phyloP scores from a whole-genome alignment of 208 protist genomes.

The Acanthamoeba healyi region DNA sequence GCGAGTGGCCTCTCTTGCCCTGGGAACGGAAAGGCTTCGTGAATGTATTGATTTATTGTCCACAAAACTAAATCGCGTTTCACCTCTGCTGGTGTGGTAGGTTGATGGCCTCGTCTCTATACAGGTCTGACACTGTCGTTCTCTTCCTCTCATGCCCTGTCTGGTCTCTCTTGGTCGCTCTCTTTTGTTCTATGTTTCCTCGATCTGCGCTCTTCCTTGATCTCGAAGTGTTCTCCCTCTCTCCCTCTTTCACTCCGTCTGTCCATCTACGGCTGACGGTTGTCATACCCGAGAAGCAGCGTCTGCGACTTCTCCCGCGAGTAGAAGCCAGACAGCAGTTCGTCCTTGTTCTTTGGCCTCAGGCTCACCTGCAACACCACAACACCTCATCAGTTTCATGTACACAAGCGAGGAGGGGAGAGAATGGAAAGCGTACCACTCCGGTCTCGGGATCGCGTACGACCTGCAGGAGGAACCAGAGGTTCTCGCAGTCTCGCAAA shows the following conservation, averaged over 20 bases:
- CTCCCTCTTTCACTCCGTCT: neutral
- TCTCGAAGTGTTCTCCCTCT: neutral
- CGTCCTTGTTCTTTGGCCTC: constrained; percentile 68
- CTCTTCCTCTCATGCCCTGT: neutral
- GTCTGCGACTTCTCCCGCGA: constrained; percentile 41
- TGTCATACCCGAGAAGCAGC: constrained; percentile 52
- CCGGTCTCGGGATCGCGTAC: constrained; percentile 62
- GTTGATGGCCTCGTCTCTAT: neutral
- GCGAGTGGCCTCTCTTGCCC: too few species aligned
- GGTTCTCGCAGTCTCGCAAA: constrained; percentile 62
- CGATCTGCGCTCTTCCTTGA: neutral
- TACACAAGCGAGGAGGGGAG: neutral
- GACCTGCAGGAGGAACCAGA: constrained; percentile 57
- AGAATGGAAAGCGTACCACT: neutral
- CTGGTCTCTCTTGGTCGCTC: neutral
- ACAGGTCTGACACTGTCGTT: neutral
- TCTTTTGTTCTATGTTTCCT: neutral
- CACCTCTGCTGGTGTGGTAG: too few species aligned
- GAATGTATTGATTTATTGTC: too few species aligned
- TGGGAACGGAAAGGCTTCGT: too few species aligned
- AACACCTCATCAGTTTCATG: neutral
- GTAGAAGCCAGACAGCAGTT: constrained; percentile 27
- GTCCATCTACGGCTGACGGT: neutral
- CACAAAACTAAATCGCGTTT: too few species aligned
- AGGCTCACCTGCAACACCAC: constrained; percentile 41